A percentile compares a stretch with the other conserved stretches of the same genome.
phyloP scores from a whole-genome alignment of 148 eudicot genomes.

The Vaccinium vitisidaea region DNA sequence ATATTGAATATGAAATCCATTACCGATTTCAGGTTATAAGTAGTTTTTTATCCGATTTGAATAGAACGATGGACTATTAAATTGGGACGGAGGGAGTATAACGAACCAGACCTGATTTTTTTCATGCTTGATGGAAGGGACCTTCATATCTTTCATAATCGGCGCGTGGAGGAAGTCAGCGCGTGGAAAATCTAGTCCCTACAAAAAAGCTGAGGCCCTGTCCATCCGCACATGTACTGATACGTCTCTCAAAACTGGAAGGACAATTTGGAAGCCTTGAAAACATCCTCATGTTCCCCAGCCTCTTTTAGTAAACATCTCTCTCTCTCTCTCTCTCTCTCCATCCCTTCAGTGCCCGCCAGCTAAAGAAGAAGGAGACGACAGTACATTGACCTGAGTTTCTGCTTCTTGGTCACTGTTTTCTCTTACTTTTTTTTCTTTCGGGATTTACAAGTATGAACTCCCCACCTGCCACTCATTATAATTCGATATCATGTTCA shows the following conservation, averaged over 20 bases:
- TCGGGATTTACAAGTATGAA: neutral
- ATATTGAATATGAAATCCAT: too few relatives aligned
- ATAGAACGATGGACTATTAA: too few relatives aligned
- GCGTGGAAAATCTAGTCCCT: slow-evolving; percentile 10
- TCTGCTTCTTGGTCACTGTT: slow-evolving; percentile 6
- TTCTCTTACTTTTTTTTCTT: neutral
- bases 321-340: slow-evolving; percentile 9
- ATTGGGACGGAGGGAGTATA: too few relatives aligned
- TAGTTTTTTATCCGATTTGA: too few relatives aligned
- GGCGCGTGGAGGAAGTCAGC: neutral
- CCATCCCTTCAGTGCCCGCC: neutral
- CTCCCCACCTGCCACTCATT: neutral
- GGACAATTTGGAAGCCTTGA: neutral
- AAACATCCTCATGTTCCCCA: neutral
- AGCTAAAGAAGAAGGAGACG: neutral
- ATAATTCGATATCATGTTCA: neutral
- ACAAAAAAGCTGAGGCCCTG: slow-evolving; percentile 20
- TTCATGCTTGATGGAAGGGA: too few relatives aligned
- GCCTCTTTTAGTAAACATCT: neutral
- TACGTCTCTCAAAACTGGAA: slow-evolving; percentile 4
- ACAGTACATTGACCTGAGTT: neutral
- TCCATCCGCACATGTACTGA: slow-evolving; percentile 33
- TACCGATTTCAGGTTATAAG: too few relatives aligned
- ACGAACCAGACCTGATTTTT: too few relatives aligned
- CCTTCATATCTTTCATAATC: too few relatives aligned